phyloP scores from a whole-genome alignment of 305 asterid species.

The Fraxinus sp. region DNA sequence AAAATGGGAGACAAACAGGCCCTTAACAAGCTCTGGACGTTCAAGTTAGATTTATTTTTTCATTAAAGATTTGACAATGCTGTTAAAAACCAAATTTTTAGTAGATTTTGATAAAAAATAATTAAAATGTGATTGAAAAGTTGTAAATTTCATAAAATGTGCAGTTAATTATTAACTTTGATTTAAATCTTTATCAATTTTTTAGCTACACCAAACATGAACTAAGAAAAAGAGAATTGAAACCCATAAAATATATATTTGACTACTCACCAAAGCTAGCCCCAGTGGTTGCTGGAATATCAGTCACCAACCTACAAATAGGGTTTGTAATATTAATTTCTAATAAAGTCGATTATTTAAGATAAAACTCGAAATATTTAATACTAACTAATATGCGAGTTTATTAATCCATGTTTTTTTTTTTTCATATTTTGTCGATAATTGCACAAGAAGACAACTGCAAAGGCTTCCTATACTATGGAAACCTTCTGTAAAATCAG shows the following conservation, averaged over 20 bases:
- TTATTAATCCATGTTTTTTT: background rate
- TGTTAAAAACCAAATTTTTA: too few relatives aligned
- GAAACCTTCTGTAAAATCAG: background rate
- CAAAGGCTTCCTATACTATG: background rate
- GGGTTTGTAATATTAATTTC: background rate
- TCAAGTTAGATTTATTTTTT: background rate
- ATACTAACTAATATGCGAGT: background rate
- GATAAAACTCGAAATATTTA: background rate
- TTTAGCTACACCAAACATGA: background rate
- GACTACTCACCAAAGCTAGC: constrained; percentile 41
- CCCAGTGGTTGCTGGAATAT: constrained; percentile 55
- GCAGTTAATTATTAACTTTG: background rate
- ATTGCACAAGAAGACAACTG: background rate
- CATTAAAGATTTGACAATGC: background rate
- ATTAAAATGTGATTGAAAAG: too few relatives aligned
- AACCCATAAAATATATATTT: background rate
- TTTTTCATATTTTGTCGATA: background rate
- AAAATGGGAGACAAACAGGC: too few relatives aligned
- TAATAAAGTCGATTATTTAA: too few relatives aligned
- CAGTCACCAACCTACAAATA: constrained; percentile 49
- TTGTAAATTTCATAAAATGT: too few relatives aligned
- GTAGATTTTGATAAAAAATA: too few relatives aligned
- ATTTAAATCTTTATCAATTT: too few relatives aligned
- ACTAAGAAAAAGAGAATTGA: background rate
- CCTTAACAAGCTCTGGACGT: background rate